Evolutionary conservation across 148 eudicot genomes (phyloP).

Genomic region (Silene uniflora): DNA sequence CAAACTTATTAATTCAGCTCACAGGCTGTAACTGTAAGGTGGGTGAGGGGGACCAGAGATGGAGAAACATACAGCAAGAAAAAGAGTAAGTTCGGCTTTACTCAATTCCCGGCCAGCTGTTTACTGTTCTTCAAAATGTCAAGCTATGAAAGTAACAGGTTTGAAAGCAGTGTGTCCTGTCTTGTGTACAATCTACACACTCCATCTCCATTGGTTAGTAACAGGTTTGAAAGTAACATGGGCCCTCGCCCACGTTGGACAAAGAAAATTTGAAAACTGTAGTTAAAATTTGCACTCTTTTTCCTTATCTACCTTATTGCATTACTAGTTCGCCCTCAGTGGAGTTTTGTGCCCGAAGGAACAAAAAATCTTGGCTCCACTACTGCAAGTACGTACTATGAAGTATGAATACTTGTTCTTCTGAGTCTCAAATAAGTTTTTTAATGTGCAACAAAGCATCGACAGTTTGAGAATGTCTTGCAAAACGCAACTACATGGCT

Average conservation of each 20-base stretch:
- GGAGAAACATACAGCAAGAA: background rate
- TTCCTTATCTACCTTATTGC: no score
- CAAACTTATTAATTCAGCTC: slow-evolving; percentile 12
- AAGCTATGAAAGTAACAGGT: background rate
- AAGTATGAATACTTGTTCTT: no score
- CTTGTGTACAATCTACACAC: background rate
- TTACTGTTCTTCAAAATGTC: slow-evolving; percentile 4
- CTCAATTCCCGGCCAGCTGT: slow-evolving; percentile 5
- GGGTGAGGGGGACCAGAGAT: background rate
- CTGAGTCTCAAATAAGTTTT: no score
- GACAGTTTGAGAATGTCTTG: background rate
- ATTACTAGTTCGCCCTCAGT: no score
- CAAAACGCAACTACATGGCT: background rate
- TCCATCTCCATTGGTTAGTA: background rate
- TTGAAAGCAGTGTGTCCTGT: background rate
- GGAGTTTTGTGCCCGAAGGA: no score
- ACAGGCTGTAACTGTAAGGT: slow-evolving; percentile 14
- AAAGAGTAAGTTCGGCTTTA: slow-evolving; percentile 1
- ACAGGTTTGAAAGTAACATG: background rate
- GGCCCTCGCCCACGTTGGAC: no score
- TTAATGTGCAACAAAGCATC: background rate
- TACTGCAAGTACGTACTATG: no score
- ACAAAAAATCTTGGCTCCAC: no score
- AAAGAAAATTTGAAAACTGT: no score
- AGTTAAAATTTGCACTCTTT: no score